Conservation (phyloP, 2,329 filamentous ascomycete species). For the Trichophaea hybrida region DNA sequence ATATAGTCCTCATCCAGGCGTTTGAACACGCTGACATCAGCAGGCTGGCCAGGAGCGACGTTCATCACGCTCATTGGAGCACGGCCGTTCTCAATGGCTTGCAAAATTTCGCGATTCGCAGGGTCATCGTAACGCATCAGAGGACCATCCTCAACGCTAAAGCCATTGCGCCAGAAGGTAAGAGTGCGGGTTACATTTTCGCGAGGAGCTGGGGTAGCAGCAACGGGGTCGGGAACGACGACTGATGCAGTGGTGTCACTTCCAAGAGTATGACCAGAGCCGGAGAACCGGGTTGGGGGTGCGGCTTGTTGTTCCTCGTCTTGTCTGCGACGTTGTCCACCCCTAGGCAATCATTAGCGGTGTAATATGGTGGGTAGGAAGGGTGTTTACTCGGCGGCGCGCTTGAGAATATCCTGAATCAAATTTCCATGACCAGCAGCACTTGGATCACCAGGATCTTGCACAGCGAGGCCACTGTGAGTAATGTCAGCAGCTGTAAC, state of each 20-base stretch:
- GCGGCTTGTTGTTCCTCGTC: conserved; percentile 30
- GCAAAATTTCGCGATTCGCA: conserved; percentile 53
- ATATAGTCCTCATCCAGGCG: conserved; percentile 63
- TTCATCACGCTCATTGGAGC: conserved; percentile 67
- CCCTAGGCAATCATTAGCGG: conserved; percentile 3
- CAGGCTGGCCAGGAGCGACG: conserved; percentile 56
- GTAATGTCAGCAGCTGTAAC: not conserved
- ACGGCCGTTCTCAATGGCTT: conserved; percentile 62
- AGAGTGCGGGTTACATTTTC: conserved; percentile 52
- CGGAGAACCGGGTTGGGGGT: conserved; percentile 47
- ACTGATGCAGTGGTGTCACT: conserved; percentile 61
- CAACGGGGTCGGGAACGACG: conserved; percentile 47
- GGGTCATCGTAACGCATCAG: conserved; percentile 69
- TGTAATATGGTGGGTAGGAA: conserved; percentile 5
- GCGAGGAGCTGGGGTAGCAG: conserved; percentile 30
- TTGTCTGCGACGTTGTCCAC: conserved; percentile 18
- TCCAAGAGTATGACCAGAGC: conserved; percentile 60
- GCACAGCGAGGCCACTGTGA: conserved; percentile 44
- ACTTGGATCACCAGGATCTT: conserved; percentile 38
- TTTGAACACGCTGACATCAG: conserved; percentile 61
- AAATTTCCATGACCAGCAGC: conserved; percentile 30
- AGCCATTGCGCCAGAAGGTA: conserved; percentile 71
- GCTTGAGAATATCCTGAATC: conserved; percentile 49
- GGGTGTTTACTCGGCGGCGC: conserved; percentile 43
- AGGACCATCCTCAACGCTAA: conserved; percentile 70